Base-by-base conservation (phyloP, 2,329 filamentous ascomycete genomes). In the Ophiosphaerella narmari region DNA sequence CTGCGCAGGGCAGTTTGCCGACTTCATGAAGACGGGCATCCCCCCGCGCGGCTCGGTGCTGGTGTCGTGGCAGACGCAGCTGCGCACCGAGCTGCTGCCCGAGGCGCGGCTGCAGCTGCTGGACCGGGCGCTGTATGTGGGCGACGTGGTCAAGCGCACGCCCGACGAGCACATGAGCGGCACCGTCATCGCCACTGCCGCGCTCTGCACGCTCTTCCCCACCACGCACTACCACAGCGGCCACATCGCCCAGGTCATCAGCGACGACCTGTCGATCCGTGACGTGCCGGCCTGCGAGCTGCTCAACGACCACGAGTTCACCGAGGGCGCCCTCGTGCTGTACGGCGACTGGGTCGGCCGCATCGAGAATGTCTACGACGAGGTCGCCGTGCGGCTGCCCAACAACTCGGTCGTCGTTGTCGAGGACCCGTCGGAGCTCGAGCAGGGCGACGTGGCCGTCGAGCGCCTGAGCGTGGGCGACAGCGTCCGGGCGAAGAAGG, bases 301-400 rank as follows among this genome's bases (percentile, higher is more conserved):
- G 6, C 66, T 69, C 47, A 72, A 74, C 46, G 73, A 76, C 11
- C 73, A 78, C 51, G 70, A 79, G 40, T 78, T 77, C 53, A 62
- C 72, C 5, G 77, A 79, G 52, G 80, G 80, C 4, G 79, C 82
- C 44, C 72, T 81, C 29, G 73, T 85, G 18, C 72, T 84, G 11
- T 82, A 80, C 62, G 72, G 78, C 14, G 76, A 81, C 55, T 85
- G 82, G 80, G 63, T 86, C 4, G 84, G 84, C 1, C 68, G 77
- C 9, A 76, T 86, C 4, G 74, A 79, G 43, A 73, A 77, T 2
- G 72, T 80, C 38, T 72, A 75, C 26, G 75, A 80, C 40, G 77
- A 80, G 43, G 73, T 84, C 12, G 74, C 79, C 2, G 53, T 86
- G 23, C 76, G 74, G 36, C 73, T 86, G 11, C 62, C 72, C 6